A percentile compares a stretch with the other conserved stretches of the same genome.
Conservation (phyloP, 2,329 filamentous ascomycete genomes). For the Pseudogymnoascus sp. region DNA sequence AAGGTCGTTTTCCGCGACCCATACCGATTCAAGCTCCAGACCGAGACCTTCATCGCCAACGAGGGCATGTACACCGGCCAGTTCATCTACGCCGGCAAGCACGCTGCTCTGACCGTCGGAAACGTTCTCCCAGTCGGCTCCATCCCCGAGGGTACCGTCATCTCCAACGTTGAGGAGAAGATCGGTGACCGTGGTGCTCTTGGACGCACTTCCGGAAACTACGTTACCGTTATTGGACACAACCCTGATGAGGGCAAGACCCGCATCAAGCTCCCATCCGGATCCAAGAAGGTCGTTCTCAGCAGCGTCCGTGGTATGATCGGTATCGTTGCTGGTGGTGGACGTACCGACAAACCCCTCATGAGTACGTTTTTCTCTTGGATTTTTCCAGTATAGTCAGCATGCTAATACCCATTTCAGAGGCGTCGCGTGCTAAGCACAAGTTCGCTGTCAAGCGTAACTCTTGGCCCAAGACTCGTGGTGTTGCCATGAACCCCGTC, state of each 20-base stretch:
- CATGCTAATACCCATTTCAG: slow-evolving; percentile 44
- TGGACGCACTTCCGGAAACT: slow-evolving; percentile 97
- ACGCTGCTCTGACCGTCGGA: slow-evolving; percentile 90
- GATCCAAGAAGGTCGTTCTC: slow-evolving; percentile 98
- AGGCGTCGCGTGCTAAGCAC: slow-evolving; percentile 99
- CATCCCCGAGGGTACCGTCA: slow-evolving; percentile 97
- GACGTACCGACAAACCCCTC: slow-evolving; percentile 98
- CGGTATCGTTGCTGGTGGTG: slow-evolving; percentile 98
- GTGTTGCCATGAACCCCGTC: slow-evolving; percentile 99
- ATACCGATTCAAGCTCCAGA: slow-evolving; percentile 95
- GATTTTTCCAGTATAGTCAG: not conserved
- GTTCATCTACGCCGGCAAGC: slow-evolving; percentile 99
- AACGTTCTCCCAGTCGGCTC: slow-evolving; percentile 92
- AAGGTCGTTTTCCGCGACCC: slow-evolving; percentile 95
- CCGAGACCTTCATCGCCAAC: slow-evolving; percentile 99
- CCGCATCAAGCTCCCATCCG: slow-evolving; percentile 96
- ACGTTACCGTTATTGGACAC: slow-evolving; percentile 95
- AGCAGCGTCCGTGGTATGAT: slow-evolving; percentile 95
- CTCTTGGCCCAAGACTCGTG: slow-evolving; percentile 99
- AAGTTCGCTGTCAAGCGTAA: slow-evolving; percentile 99
- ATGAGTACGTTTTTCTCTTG: slow-evolving; percentile 56
- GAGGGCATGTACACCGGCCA: slow-evolving; percentile 99
- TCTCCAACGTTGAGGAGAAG: slow-evolving; percentile 99
- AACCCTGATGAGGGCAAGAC: slow-evolving; percentile 99
- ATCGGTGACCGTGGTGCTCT: slow-evolving; percentile 91